Evolutionary conservation across 805 yeast genomes (phyloP), one percentile per base, ranked within the genome.

Genomic region (Metschnikowia proteae): DNA sequence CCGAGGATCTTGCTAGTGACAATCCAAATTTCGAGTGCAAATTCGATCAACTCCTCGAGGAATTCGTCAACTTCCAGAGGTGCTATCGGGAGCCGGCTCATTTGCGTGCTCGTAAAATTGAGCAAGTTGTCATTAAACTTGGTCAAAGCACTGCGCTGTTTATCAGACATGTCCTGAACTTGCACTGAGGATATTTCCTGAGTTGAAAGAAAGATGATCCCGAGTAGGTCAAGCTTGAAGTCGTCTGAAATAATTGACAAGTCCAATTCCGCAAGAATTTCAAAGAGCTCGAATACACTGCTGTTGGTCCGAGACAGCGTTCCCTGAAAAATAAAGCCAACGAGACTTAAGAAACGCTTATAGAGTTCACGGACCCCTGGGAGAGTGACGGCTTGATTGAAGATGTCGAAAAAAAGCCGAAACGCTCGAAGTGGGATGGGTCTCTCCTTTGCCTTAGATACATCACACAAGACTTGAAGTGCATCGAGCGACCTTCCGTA

Each of bases 31-130:
- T 57, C 54, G n/a, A 71, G 57, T 25, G 58, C 47, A 13, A 53
- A 43, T 46, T 71, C 74, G 8, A 71, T 58, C 3, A 59, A 41
- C 25, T 45, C 51, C 5, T 52, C 61, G 1, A 64, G 52, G 32
- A 46, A 45, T 2, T 43, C 45, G 28, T 69, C 73, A 10, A 60
- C 60, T 1, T 48, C 23, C 5, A 54, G 32, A 23, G 58, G 60
- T 4, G 60, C 58, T 32, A 65, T 47, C 1, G 76, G 74, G 30
- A 68, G 58, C 13, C 71, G 53, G 4, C 73, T 66, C 76, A 73
- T 71, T 28, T 61, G 64, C 6, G 42, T 43, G 42, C 66, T 61
- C 5, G 70, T 50, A 23, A 61, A 47, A 10, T 32, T 34, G 36
- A 50, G 27, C 37, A 54, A 36, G n/a, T 39, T 11, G 35, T 45